These are phyloP conservation scores for Acacia confusa DNA, from an alignment of 306 rosid species.

Conservation along the genomic window DNA sequence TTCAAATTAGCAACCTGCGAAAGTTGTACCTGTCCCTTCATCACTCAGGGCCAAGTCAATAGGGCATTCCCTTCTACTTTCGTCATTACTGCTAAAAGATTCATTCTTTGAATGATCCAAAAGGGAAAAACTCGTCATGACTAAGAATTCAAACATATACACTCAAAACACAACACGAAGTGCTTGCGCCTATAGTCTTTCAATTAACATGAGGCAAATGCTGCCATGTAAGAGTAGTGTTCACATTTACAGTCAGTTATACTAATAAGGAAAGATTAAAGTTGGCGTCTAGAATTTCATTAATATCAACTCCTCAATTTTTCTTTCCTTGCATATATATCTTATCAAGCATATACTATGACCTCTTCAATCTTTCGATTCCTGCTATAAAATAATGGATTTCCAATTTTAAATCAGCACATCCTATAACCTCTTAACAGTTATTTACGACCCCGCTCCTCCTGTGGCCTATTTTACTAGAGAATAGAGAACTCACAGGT, in stretches of 20 bases:
- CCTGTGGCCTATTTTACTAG: background rate
- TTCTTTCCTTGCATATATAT: constrained; percentile 10
- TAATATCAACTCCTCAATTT: constrained; percentile 11
- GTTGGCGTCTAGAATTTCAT: constrained; percentile 22
- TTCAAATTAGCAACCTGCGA: constrained; percentile 43
- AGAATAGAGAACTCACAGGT: background rate
- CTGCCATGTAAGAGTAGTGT: constrained; percentile 4
- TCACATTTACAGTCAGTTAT: background rate
- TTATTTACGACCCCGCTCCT: background rate
- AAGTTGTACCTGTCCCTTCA: constrained; percentile 4
- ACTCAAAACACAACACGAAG: background rate
- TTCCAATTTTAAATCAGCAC: constrained; percentile 7
- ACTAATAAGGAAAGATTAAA: constrained; percentile 13
- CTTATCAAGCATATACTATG: background rate
- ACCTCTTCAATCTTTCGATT: constrained; percentile 3
- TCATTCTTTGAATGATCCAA: constrained; percentile 23
- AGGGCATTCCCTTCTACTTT: background rate
- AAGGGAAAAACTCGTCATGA: constrained; percentile 9
- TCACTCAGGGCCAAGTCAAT: constrained; percentile 12
- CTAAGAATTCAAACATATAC: constrained; percentile 6
- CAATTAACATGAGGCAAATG: constrained; percentile 16
- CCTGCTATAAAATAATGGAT: constrained; percentile 1
- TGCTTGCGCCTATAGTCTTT: constrained; percentile 21
- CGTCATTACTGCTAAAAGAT: constrained; percentile 9
- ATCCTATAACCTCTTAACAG: background rate